Conservation (phyloP, 495 filamentous ascomycete genomes). For the Lasiosphaeria ovina region DNA sequence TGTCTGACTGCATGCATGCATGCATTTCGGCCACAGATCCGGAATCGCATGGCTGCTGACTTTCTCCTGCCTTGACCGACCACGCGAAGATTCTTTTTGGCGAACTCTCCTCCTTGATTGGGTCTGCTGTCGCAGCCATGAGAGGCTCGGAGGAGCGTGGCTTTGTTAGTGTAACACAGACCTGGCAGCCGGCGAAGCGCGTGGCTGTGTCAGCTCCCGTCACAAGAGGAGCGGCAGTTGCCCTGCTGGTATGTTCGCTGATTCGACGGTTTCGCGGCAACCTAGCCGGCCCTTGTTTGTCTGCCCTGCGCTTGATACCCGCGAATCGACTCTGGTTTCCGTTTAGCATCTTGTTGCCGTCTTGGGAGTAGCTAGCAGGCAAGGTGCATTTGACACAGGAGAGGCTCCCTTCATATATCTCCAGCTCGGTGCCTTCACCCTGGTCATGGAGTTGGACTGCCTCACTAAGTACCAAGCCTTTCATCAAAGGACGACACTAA, state of each 20-base stretch:
- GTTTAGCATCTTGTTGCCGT: neutral
- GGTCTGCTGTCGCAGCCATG: neutral
- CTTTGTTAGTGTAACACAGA: neutral
- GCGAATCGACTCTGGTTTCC: neutral
- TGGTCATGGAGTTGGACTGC: neutral
- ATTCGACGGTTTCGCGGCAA: neutral
- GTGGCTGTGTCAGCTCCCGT: neutral
- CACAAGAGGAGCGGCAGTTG: neutral
- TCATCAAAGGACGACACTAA: no score
- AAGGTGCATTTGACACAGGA: neutral
- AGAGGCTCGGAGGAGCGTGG: conserved; percentile 1
- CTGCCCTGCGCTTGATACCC: neutral
- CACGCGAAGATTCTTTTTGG: no score
- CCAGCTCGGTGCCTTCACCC: neutral
- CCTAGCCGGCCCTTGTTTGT: neutral
- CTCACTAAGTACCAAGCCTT: no score
- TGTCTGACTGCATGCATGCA: no score
- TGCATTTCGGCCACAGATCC: no score
- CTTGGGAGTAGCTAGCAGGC: no score
- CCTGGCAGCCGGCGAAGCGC: neutral
- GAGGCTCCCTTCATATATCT: neutral
- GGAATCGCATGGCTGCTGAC: no score
- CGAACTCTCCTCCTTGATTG: neutral
- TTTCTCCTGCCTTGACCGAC: no score
- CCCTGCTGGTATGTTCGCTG: no score